Conservation (phyloP, 257 asterid species). For the Solanum pinnatisectum region DNA sequence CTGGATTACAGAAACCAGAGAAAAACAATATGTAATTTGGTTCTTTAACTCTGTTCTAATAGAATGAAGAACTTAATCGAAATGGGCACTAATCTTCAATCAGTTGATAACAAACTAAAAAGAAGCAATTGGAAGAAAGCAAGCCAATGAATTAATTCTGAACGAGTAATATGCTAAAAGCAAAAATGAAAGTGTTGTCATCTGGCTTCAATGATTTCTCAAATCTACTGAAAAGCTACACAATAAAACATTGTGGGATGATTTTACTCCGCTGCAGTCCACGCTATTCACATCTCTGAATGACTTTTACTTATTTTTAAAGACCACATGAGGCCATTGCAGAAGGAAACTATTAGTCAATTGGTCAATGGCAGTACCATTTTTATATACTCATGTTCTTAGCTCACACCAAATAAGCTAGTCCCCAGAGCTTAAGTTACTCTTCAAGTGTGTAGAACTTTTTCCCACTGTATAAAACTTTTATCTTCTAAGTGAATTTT, state of each 20-base stretch:
- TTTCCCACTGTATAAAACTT: not conserved
- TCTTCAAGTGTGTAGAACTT: not conserved
- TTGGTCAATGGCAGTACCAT: not conserved
- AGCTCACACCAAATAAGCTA: not conserved
- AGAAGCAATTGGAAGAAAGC: not conserved
- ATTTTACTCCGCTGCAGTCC: not conserved
- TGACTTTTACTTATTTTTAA: not conserved
- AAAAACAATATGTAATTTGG: not conserved
- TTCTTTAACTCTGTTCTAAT: not conserved
- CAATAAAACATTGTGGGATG: not conserved
- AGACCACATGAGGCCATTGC: not conserved
- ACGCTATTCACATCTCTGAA: not conserved
- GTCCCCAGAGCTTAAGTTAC: not conserved
- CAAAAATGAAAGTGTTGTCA: not conserved
- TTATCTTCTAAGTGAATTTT: not conserved
- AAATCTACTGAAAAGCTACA: not conserved
- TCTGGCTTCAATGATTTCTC: not conserved
- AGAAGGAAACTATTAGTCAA: not conserved
- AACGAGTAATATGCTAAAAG: not conserved
- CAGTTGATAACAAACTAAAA: not conserved
- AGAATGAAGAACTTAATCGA: not conserved
- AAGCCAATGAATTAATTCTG: not conserved
- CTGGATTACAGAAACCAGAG: constrained; percentile 29
- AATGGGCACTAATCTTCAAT: not conserved
- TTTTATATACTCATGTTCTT: not conserved